phyloP scores from a whole-genome alignment of 2,329 filamentous ascomycete genomes.

The Fusarium sacchari region DNA sequence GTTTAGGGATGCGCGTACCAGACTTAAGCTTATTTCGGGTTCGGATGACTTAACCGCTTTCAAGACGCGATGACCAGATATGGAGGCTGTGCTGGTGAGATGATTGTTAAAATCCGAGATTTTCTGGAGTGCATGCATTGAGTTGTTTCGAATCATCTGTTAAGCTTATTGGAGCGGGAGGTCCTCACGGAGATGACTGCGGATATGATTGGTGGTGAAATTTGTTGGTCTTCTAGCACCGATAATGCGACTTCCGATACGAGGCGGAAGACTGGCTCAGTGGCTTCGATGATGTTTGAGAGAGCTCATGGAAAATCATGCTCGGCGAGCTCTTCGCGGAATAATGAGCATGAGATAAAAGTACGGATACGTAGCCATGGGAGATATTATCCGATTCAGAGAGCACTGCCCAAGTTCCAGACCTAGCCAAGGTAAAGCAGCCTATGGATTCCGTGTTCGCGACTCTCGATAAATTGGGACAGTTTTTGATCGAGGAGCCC shows the following conservation, averaged over 20 bases:
- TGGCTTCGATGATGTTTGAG: too few relatives aligned
- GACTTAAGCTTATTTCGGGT: not conserved
- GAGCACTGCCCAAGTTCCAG: not conserved
- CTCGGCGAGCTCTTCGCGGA: rapidly evolving
- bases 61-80: not conserved
- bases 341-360: too few relatives aligned
- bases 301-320: not conserved
- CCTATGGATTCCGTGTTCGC: rapidly evolving
- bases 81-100: not conserved
- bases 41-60: not conserved
- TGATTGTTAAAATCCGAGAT: not conserved
- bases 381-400: not conserved
- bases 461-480: rapidly evolving
- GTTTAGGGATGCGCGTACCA: not conserved
- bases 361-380: too few relatives aligned
- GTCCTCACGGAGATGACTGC: rapidly evolving
- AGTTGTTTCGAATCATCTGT: not conserved
- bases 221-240: too few relatives aligned
- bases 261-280: not conserved
- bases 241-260: not conserved
- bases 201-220: not conserved
- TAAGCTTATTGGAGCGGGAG: not conserved
- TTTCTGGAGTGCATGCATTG: not conserved
- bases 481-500: not conserved
- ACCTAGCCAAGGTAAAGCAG: not conserved